A percentile compares a stretch with the other conserved stretches of the same genome.
These are phyloP conservation scores for Phytophthora lateralis DNA, from an alignment of 352 stramenopile species.

Conservation along the genomic window DNA sequence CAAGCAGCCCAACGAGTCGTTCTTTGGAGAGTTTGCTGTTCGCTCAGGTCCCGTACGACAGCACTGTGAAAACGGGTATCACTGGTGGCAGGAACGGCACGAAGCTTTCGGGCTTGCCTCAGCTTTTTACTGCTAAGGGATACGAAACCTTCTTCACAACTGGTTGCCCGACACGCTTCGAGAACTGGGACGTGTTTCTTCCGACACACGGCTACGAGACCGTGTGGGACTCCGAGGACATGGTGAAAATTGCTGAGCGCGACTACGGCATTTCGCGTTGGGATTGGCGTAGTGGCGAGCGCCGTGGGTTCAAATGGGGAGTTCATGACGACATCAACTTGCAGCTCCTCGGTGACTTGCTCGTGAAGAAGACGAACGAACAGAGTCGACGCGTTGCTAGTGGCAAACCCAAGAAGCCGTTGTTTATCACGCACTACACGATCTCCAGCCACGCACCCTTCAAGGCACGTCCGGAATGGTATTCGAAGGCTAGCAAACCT, in stretches of 20 bases:
- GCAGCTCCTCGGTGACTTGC: conserved; percentile 44
- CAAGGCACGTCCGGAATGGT: conserved; percentile 41
- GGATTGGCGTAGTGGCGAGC: conserved; percentile 29
- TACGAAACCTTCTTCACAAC: conserved; percentile 66
- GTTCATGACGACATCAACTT: conserved; percentile 54
- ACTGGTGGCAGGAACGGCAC: conserved; percentile 34
- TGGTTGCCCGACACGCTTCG: conserved; percentile 27
- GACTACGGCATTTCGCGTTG: conserved; percentile 34
- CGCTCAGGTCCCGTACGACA: conserved; percentile 58
- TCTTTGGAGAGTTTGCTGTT: conserved; percentile 64
- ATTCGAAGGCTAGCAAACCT: conserved; percentile 40
- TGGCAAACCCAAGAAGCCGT: conserved; percentile 36
- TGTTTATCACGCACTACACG: conserved; percentile 61
- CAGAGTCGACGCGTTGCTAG: conserved; percentile 27
- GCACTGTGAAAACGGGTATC: conserved; percentile 46
- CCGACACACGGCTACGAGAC: conserved; percentile 49
- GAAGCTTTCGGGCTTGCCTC: conserved; percentile 43
- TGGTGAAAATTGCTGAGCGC: conserved; percentile 37
- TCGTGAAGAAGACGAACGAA: conserved; percentile 43
- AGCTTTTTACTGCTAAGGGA: conserved; percentile 48
- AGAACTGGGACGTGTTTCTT: conserved; percentile 59
- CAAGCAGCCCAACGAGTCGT: conserved; percentile 57
- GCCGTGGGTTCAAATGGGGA: conserved; percentile 35
- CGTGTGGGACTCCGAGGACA: conserved; percentile 35
- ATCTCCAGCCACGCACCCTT: conserved; percentile 56